A percentile compares a stretch with the other conserved stretches of the same genome.
These are phyloP conservation scores for Bruguiera hainesii DNA, from an alignment of 441 rosid genomes.

Conservation along the genomic window DNA sequence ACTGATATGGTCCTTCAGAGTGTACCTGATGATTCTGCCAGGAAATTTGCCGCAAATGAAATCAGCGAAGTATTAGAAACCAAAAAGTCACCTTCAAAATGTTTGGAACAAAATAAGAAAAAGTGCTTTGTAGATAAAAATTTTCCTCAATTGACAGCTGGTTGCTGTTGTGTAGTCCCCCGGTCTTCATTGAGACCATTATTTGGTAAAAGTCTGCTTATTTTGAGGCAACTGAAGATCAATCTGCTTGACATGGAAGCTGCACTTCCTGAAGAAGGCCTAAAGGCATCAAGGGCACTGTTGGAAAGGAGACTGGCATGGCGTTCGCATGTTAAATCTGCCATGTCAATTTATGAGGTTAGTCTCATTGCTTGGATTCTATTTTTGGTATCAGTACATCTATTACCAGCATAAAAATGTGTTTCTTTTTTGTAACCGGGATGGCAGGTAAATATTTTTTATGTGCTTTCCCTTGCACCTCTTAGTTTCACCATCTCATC, in stretches of 20 bases:
- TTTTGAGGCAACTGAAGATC: conserved; percentile 60
- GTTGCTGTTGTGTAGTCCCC: conserved; percentile 63
- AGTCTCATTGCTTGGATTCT: conserved; percentile 6
- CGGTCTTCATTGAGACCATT: conserved; percentile 73
- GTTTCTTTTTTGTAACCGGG: neutral
- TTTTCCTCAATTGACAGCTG: conserved; percentile 25
- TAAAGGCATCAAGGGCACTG: conserved; percentile 66
- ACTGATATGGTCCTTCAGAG: conserved; percentile 29
- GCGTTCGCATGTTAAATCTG: conserved; percentile 82
- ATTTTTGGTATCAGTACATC: conserved; percentile 12
- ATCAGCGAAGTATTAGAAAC: conserved; percentile 28
- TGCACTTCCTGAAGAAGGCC: conserved; percentile 72
- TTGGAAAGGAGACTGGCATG: conserved; percentile 72
- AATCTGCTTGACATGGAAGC: conserved; percentile 95
- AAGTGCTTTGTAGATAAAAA: conserved; percentile 30
- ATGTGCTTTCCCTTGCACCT: too few species aligned
- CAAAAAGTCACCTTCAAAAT: conserved; percentile 28
- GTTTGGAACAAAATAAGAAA: conserved; percentile 44
- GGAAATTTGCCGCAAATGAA: conserved; percentile 31
- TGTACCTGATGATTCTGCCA: conserved; percentile 32
- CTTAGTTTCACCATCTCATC: too few species aligned
- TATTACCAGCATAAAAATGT: conserved; percentile 1
- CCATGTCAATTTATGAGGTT: conserved; percentile 89
- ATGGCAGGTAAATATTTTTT: too few species aligned
- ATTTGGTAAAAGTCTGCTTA: conserved; percentile 49